Evolutionary conservation across 2,329 filamentous ascomycete genomes (phyloP).

Genomic region (Phyllosticta citrichinensis): DNA sequence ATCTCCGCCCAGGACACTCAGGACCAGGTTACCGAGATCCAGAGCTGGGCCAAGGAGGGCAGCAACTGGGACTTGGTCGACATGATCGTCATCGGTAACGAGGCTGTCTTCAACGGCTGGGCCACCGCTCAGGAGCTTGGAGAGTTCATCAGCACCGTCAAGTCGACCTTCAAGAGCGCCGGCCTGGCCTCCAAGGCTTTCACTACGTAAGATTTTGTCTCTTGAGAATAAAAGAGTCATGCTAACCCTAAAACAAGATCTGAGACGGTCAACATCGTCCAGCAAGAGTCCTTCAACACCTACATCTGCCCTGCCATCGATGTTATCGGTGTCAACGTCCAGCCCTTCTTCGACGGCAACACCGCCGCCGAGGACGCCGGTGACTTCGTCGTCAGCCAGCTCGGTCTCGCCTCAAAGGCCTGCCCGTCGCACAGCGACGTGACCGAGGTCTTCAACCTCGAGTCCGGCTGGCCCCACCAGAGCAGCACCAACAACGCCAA

Average conservation of each 20-base stretch:
- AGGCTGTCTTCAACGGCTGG: conserved; percentile 70
- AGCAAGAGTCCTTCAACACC: conserved; percentile 43
- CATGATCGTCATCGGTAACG: conserved; percentile 82
- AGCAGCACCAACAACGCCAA: conserved; percentile 58
- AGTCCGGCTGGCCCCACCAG: conserved; percentile 77
- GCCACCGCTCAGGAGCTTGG: conserved; percentile 55
- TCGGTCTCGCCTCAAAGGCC: conserved; percentile 57
- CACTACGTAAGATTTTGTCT: no score
- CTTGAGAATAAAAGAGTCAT: no score
- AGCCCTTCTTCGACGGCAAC: conserved; percentile 83
- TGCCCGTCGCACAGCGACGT: conserved; percentile 47
- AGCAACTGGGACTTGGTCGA: conserved; percentile 63
- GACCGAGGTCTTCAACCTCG: conserved; percentile 69
- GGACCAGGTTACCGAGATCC: conserved; percentile 64
- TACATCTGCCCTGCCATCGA: conserved; percentile 65
- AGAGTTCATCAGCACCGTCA: conserved; percentile 58
- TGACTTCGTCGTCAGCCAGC: conserved; percentile 63
- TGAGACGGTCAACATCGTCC: conserved; percentile 61
- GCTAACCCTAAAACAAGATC: no score
- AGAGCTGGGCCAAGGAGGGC: conserved; percentile 61
- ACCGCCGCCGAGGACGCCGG: conserved; percentile 58
- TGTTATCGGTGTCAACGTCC: conserved; percentile 74
- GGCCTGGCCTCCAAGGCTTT: conserved; percentile 54
- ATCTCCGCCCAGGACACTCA: conserved; percentile 48
- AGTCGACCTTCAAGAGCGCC: conserved; percentile 48